These are phyloP conservation scores for Nakaseomyces kungkrabaensis DNA, from an alignment of 1,139 yeast genomes.

Conservation along the genomic window DNA sequence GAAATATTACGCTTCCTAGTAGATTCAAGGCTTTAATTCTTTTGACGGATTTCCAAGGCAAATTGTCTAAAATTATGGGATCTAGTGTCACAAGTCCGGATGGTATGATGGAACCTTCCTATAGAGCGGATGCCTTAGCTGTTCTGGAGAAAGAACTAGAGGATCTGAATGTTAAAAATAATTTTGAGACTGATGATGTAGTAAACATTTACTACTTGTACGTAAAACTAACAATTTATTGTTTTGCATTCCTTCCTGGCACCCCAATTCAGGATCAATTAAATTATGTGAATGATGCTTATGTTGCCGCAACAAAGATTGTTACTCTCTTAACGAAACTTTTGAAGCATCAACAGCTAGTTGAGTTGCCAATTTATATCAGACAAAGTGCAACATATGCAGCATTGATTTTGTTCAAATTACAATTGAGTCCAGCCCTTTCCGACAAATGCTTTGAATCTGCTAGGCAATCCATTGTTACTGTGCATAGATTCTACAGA, in stretches of 20 bases:
- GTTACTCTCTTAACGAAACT: constrained; percentile 69
- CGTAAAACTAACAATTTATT: constrained; percentile 71
- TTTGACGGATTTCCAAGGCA: constrained; percentile 74
- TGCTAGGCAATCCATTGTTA: constrained; percentile 86
- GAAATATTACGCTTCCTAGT: constrained; percentile 43
- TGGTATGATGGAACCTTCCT: constrained; percentile 77
- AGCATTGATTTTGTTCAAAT: constrained; percentile 66
- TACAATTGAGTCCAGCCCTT: constrained; percentile 71
- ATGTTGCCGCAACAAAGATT: constrained; percentile 70
- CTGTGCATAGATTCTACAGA: constrained; percentile 78
- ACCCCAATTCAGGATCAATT: constrained; percentile 86
- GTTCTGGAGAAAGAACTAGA: constrained; percentile 73
- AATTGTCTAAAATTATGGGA: constrained; percentile 79
- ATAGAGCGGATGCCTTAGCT: constrained; percentile 69
- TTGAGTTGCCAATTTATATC: constrained; percentile 78
- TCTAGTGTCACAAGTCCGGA: constrained; percentile 81
- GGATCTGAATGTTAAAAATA: constrained; percentile 39
- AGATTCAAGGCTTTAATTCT: constrained; percentile 65
- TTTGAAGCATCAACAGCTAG: constrained; percentile 56
- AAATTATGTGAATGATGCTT: constrained; percentile 66
- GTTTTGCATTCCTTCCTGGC: constrained; percentile 86
- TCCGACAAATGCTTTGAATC: constrained; percentile 74
- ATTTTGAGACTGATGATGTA: constrained; percentile 42
- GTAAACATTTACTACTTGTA: constrained; percentile 77
- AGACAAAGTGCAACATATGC: constrained; percentile 80